Percentiles rank a stretch among this genome's conserved stretches.
Conservation (phyloP, 129 eudicot genomes). For the Pulicaria dysenterica region DNA sequence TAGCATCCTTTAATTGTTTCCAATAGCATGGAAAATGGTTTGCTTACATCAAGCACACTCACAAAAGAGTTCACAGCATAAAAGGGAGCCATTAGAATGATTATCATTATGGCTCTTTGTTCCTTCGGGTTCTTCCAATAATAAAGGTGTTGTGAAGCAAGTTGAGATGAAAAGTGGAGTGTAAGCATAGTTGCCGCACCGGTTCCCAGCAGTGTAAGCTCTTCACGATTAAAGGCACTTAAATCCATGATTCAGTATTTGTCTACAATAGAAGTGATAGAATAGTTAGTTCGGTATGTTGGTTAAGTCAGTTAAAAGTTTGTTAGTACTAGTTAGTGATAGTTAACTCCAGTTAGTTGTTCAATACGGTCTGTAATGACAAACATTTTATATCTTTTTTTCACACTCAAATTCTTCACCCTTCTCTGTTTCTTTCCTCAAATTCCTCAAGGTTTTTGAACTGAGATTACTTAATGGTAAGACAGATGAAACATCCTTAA, state of each 20-base stretch:
- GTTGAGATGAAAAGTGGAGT: conserved; percentile 72
- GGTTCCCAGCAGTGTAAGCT: conserved; percentile 61
- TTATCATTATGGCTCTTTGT: conserved; percentile 75
- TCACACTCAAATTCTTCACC: too few relatives aligned
- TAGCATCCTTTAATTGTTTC: conserved; percentile 75
- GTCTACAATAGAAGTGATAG: conserved; percentile 28
- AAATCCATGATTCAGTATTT: conserved; percentile 52
- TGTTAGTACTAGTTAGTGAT: background rate
- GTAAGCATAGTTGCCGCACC: conserved; percentile 62
- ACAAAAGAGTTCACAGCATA: conserved; percentile 70
- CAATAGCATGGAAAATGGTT: conserved; percentile 58
- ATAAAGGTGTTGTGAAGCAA: conserved; percentile 81
- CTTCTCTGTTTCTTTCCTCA: too few relatives aligned
- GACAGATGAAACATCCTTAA: too few relatives aligned
- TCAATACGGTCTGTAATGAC: too few relatives aligned
- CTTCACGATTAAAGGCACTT: conserved; percentile 54
- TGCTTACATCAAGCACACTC: conserved; percentile 72
- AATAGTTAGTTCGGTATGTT: background rate
- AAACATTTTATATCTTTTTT: too few relatives aligned
- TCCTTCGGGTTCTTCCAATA: conserved; percentile 95
- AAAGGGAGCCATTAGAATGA: conserved; percentile 75
- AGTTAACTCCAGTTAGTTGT: too few relatives aligned
- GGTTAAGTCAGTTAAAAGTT: background rate
- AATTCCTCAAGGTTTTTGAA: too few relatives aligned
- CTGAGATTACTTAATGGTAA: too few relatives aligned